Conservation (phyloP, 768 basidiomycete genomes). For the Tylopilus cervinicoccineus region DNA sequence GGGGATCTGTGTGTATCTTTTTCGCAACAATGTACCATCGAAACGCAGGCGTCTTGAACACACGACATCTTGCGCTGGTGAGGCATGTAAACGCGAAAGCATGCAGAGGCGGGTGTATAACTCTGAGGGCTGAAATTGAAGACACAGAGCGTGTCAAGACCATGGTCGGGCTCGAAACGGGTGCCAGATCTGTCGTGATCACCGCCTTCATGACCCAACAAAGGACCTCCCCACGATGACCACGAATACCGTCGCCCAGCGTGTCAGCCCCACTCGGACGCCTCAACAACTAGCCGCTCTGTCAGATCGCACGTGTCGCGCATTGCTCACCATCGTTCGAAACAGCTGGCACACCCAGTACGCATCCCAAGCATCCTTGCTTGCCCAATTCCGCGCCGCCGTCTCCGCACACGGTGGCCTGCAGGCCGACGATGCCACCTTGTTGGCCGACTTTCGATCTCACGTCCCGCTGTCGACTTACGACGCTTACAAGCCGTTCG, state of each 20-base stretch:
- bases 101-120: too few species aligned
- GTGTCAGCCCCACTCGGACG: neutral
- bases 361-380: neutral
- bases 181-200: too few species aligned
- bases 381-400: conserved; percentile 9
- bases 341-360: conserved; percentile 9
- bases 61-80: neutral
- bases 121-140: too few species aligned
- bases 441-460: neutral
- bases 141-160: too few species aligned
- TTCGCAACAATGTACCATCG: conserved; percentile 1
- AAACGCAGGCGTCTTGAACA: neutral
- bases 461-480: conserved; percentile 7
- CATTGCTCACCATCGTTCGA: conserved; percentile 1
- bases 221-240: too few species aligned
- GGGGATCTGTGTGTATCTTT: conserved; percentile 17
- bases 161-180: too few species aligned
- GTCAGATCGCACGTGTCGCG: neutral
- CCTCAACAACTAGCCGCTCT: neutral
- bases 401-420: neutral
- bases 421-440: neutral
- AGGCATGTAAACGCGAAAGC: too few species aligned
- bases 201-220: too few species aligned
- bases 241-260: neutral
- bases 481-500: conserved; percentile 14